These are phyloP conservation scores for Clarireedia monteithiana DNA, from an alignment of 2,329 filamentous ascomycete species.

Conservation along the genomic window DNA sequence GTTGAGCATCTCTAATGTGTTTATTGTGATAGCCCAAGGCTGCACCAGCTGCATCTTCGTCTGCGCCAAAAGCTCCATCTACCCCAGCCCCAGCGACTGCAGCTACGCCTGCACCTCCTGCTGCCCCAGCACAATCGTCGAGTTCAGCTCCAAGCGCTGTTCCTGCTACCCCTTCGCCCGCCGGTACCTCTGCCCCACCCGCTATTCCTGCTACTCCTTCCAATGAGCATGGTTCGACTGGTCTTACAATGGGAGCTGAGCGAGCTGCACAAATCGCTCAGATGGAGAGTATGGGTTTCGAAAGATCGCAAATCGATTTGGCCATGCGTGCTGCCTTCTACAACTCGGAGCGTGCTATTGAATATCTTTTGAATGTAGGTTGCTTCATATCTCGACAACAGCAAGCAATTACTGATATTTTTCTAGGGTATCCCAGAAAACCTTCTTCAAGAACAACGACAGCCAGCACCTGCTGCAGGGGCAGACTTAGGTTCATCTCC, in stretches of 20 bases:
- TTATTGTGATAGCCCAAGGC: conserved; percentile 57
- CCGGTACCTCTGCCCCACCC: conserved; percentile 41
- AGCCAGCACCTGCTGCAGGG: conserved; percentile 36
- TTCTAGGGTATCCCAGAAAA: conserved; percentile 81
- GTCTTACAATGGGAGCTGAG: conserved; percentile 79
- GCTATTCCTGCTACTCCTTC: conserved; percentile 40
- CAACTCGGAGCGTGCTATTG: conserved; percentile 94
- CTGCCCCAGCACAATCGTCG: conserved; percentile 54
- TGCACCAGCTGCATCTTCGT: conserved; percentile 39
- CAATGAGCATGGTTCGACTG: conserved; percentile 57
- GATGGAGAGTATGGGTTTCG: conserved; percentile 98
- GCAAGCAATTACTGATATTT: conserved; percentile 11
- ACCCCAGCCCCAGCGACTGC: conserved; percentile 55
- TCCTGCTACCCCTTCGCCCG: conserved; percentile 40
- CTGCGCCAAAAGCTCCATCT: conserved; percentile 49
- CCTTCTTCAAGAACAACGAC: conserved; percentile 62
- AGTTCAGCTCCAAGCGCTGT: conserved; percentile 41
- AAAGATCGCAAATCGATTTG: conserved; percentile 77
- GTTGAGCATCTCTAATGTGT: neutral
- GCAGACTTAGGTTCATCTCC: conserved; percentile 35
- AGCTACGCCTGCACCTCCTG: conserved; percentile 48
- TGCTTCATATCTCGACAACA: neutral
- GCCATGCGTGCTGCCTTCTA: conserved; percentile 95
- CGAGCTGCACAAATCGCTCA: conserved; percentile 75
- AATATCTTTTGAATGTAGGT: conserved; percentile 83